phyloP scores from a whole-genome alignment of 768 basidiomycete genomes.

The Phlegmacium glaucopus region DNA sequence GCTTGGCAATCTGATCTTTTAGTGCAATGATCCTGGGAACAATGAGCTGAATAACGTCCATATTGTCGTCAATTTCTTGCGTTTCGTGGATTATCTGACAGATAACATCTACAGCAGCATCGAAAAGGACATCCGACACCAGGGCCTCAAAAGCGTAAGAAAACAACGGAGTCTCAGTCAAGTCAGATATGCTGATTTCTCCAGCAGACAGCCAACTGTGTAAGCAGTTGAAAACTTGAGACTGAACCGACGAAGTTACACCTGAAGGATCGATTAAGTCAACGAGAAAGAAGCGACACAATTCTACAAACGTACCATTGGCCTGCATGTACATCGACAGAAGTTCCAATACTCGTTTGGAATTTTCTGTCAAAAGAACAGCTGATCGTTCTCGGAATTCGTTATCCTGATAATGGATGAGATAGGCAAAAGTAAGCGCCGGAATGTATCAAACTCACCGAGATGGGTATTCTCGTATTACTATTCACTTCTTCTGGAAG shows the following conservation, averaged over 20 bases:
- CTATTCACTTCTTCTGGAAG: slow-evolving; percentile 85
- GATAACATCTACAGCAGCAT: slow-evolving; percentile 85
- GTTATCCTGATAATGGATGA: slow-evolving; percentile 51
- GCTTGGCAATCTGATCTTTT: slow-evolving; percentile 53
- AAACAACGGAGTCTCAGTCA: slow-evolving; percentile 80
- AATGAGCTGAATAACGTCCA: slow-evolving; percentile 82
- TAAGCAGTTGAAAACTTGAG: slow-evolving; percentile 79
- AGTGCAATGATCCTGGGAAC: slow-evolving; percentile 84
- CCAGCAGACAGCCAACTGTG: slow-evolving; percentile 88
- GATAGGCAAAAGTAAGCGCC: not conserved
- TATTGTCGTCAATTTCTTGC: slow-evolving; percentile 94
- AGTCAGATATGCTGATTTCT: slow-evolving; percentile 61
- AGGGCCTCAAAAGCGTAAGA: slow-evolving; percentile 82
- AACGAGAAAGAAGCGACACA: not conserved
- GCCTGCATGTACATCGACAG: slow-evolving; percentile 89
- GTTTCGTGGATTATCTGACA: slow-evolving; percentile 98
- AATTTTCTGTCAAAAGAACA: slow-evolving; percentile 63
- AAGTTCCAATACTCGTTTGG: slow-evolving; percentile 69
- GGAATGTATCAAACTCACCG: slow-evolving; percentile 51
- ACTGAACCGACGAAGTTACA: slow-evolving; percentile 74
- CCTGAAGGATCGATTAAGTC: slow-evolving; percentile 44
- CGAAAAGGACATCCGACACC: slow-evolving; percentile 83
- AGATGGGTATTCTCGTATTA: slow-evolving; percentile 85
- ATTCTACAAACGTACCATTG: slow-evolving; percentile 51
- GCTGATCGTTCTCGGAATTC: slow-evolving; percentile 65